A percentile compares a stretch with the other conserved stretches of the same genome.
Evolutionary conservation across 768 basidiomycete genomes (phyloP).

Genomic region (Cystoderma amianthinum): DNA sequence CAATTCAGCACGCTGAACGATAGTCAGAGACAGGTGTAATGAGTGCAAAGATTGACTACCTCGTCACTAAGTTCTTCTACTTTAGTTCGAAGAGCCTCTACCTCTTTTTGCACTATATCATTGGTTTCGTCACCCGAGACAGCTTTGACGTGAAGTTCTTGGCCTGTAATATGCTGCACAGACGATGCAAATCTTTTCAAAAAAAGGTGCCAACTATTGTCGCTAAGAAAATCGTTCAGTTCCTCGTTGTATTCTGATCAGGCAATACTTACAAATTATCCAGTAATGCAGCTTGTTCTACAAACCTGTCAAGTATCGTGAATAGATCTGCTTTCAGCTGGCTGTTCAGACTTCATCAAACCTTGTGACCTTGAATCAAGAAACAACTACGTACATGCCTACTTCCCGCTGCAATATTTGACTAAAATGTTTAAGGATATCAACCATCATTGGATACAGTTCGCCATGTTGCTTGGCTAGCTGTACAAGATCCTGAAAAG

Average conservation of each 20-base stretch:
- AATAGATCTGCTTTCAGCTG: slow-evolving; percentile 55
- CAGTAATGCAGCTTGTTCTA: slow-evolving; percentile 50
- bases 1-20: slow-evolving; percentile 39
- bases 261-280: slow-evolving; percentile 52
- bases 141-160: slow-evolving; percentile 47
- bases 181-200: slow-evolving; percentile 54
- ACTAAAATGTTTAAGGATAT: slow-evolving; percentile 50
- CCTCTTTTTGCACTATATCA: slow-evolving; percentile 50
- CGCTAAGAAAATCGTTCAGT: slow-evolving; percentile 31
- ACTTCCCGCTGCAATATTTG: slow-evolving; percentile 51
- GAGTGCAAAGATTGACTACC: slow-evolving; percentile 24
- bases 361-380: slow-evolving; percentile 1
- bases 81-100: slow-evolving; percentile 48
- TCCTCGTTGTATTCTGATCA: background rate
- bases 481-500: slow-evolving; percentile 53
- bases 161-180: slow-evolving; percentile 61
- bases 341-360: too few species aligned
- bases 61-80: slow-evolving; percentile 63
- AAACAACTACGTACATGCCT: slow-evolving; percentile 42
- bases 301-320: slow-evolving; percentile 55
- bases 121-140: slow-evolving; percentile 26
- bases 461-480: slow-evolving; percentile 57
- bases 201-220: slow-evolving; percentile 58
- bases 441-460: slow-evolving; percentile 54
- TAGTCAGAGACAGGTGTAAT: slow-evolving; percentile 2